Conservation (phyloP, 768 basidiomycete species). For the Kondoa subrosea region DNA sequence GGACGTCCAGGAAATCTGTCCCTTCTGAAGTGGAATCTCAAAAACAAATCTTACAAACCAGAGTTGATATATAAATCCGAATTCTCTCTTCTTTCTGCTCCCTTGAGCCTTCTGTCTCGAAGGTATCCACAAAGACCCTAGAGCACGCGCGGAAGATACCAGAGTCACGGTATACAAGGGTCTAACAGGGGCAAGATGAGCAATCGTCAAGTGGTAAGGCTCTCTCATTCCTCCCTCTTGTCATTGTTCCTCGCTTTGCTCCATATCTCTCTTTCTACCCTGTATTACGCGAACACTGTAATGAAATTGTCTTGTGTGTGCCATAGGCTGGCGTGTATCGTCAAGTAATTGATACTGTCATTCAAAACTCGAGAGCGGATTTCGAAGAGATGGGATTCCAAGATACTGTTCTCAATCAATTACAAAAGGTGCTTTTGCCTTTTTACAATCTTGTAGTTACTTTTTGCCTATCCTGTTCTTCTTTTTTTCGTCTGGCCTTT, state of each 20-base stretch:
- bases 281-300: background rate
- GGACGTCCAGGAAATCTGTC: too few species aligned
- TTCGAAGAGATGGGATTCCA: conserved; percentile 93
- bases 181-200: conserved; percentile 20
- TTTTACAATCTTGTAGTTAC: too few species aligned
- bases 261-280: conserved; percentile 4
- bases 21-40: too few species aligned
- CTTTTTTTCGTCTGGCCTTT: background rate
- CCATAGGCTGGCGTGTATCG: conserved; percentile 49
- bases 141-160: background rate
- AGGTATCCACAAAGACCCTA: background rate
- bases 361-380: conserved; percentile 66
- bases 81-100: background rate
- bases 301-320: background rate
- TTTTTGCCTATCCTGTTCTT: background rate
- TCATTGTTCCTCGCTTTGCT: background rate
- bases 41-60: background rate
- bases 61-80: background rate
- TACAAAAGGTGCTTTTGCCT: conserved; percentile 51
- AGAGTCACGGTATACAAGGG: conserved; percentile 13
- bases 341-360: conserved; percentile 82
- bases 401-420: conserved; percentile 70
- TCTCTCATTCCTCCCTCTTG: background rate
- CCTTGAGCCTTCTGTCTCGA: background rate
- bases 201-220: background rate